Evolutionary conservation across 441 rosid species (phyloP).

Genomic region (Eutrema salsugineum): DNA sequence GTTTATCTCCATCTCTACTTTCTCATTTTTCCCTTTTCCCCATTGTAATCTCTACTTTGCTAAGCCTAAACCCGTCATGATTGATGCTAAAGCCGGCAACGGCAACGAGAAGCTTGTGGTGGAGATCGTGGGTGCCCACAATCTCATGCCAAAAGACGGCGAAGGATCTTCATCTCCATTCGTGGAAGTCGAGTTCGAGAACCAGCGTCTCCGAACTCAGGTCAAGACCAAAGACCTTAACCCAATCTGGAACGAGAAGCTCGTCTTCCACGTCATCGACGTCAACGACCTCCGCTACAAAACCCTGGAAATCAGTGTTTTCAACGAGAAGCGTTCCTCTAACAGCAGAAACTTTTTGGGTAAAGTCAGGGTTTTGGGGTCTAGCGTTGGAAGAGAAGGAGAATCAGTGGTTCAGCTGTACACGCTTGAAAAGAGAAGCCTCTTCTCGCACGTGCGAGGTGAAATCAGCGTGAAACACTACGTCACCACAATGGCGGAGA

Average conservation of each 20-base stretch:
- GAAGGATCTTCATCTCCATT: constrained; percentile 72
- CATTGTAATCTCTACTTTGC: background rate
- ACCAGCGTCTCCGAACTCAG: constrained; percentile 51
- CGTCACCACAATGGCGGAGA: constrained; percentile 37
- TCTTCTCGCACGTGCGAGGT: constrained; percentile 67
- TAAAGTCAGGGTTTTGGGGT: constrained; percentile 53
- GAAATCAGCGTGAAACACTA: constrained; percentile 60
- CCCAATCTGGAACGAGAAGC: constrained; percentile 78
- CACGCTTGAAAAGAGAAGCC: constrained; percentile 62
- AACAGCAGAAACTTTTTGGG: constrained; percentile 60
- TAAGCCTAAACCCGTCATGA: background rate
- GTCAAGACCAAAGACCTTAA: constrained; percentile 60
- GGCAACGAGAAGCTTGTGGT: constrained; percentile 63
- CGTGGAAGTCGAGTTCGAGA: constrained; percentile 69
- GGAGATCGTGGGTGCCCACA: constrained; percentile 63
- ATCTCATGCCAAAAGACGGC: constrained; percentile 80
- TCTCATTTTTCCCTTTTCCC: background rate
- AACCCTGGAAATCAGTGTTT: constrained; percentile 49
- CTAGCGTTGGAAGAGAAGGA: constrained; percentile 44
- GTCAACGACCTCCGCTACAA: constrained; percentile 51
- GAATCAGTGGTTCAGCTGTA: constrained; percentile 49
- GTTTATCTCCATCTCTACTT: background rate
- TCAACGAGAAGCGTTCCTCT: constrained; percentile 54
- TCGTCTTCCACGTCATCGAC: constrained; percentile 49
- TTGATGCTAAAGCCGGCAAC: constrained; percentile 18